Evolutionary conservation across 202 grass and related monocot species (phyloP).

Genomic region (Brachypodium distachyon): DNA sequence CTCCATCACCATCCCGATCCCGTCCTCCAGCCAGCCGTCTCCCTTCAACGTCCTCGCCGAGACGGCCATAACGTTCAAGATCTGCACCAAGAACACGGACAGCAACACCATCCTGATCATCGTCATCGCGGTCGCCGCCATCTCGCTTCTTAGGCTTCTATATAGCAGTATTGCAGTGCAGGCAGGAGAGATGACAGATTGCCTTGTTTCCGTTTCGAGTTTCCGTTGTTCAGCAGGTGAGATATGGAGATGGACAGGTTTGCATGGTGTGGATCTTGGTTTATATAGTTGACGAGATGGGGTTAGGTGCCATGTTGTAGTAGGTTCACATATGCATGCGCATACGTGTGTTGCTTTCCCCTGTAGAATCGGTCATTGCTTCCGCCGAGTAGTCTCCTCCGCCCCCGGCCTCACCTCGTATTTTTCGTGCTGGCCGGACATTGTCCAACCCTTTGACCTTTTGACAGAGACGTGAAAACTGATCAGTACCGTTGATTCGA

Average conservation of each 20-base stretch:
- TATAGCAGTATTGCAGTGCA: background rate
- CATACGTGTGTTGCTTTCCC: background rate
- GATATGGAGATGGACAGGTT: background rate
- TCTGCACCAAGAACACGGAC: constrained; percentile 13
- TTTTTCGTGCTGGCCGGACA: constrained; percentile 22
- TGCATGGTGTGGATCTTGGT: background rate
- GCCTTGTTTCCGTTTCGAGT: background rate
- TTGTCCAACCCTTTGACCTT: constrained; percentile 14
- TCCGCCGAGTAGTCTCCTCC: background rate
- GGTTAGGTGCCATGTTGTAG: background rate
- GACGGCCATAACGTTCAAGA: background rate
- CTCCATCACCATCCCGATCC: constrained; percentile 22
- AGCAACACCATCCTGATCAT: background rate
- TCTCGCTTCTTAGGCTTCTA: no score
- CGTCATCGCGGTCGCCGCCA: background rate
- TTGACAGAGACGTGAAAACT: background rate
- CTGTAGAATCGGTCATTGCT: constrained; percentile 29
- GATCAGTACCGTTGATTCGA: constrained; percentile 13
- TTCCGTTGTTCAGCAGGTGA: background rate
- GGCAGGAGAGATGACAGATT: background rate
- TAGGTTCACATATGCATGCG: background rate
- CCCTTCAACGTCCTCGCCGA: constrained; percentile 29
- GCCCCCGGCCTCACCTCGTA: background rate
- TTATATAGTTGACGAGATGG: constrained; percentile 14
- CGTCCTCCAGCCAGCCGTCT: background rate